Evolutionary conservation across 2,329 filamentous ascomycete genomes (phyloP).

Genomic region (Aspergillus sergii): DNA sequence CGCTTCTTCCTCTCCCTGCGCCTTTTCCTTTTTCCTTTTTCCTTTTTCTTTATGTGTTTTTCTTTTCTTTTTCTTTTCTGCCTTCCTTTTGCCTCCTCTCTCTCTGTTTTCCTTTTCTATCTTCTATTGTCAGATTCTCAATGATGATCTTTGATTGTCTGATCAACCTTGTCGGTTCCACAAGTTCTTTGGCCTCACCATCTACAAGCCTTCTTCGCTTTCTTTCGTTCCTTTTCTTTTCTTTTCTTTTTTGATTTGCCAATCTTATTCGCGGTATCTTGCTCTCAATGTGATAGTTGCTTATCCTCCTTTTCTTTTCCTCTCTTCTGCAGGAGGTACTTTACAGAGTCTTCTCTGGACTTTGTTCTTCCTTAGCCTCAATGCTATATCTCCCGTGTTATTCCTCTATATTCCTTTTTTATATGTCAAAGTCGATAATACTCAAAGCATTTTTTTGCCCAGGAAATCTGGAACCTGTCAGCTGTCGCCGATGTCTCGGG

Average conservation of each 20-base stretch:
- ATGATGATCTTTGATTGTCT: neutral
- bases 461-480: conserved; percentile 31
- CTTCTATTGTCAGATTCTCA: neutral
- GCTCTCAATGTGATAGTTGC: neutral
- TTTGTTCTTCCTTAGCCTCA: neutral
- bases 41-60: neutral
- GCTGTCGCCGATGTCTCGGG: conserved; percentile 21
- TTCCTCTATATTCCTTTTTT: conserved; percentile 11
- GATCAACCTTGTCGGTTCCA: conserved; percentile 17
- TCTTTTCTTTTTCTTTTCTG: neutral
- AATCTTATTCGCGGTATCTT: conserved; percentile 6
- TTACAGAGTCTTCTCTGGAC: neutral
- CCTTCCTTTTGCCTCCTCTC: neutral
- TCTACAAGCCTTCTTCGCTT: conserved; percentile 2
- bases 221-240: neutral
- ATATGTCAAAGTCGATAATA: neutral
- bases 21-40: neutral
- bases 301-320: neutral
- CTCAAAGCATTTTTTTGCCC: conserved; percentile 10
- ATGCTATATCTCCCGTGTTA: neutral
- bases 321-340: neutral
- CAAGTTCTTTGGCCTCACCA: neutral
- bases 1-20: neutral
- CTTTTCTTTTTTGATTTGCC: neutral
- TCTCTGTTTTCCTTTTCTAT: neutral